A percentile compares a stretch with the other conserved stretches of the same genome.
These are phyloP conservation scores for Arthrobotrys megalospora DNA, from an alignment of 2,329 filamentous ascomycete species.

Conservation along the genomic window DNA sequence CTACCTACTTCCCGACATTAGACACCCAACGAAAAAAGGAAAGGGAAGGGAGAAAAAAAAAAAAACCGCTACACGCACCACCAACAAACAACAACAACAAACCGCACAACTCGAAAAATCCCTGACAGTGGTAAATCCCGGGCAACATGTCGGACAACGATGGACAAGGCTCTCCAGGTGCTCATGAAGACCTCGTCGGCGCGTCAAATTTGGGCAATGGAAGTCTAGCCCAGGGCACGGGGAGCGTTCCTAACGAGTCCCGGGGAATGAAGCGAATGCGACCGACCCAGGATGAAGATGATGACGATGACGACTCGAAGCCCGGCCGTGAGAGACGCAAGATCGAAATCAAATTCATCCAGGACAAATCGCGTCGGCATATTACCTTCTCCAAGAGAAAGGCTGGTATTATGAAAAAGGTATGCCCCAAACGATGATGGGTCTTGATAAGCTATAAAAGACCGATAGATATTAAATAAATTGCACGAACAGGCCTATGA, in stretches of 20 bases:
- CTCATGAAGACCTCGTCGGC: slow-evolving; percentile 70
- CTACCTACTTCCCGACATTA: neutral
- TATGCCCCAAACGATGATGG: slow-evolving; percentile 67
- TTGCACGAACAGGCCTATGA: slow-evolving; percentile 83
- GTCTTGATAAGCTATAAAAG: neutral
- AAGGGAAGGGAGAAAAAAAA: neutral
- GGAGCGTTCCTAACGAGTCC: slow-evolving; percentile 73
- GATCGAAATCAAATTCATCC: slow-evolving; percentile 99
- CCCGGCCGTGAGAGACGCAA: slow-evolving; percentile 97
- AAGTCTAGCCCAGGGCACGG: slow-evolving; percentile 62
- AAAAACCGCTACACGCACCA: neutral
- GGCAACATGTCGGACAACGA: slow-evolving; percentile 70
- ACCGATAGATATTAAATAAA: neutral
- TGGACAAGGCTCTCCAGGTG: slow-evolving; percentile 70
- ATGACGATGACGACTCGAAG: slow-evolving; percentile 98
- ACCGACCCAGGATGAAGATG: slow-evolving; percentile 86
- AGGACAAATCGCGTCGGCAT: slow-evolving; percentile 98
- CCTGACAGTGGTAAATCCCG: neutral
- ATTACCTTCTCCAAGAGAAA: slow-evolving; percentile 99
- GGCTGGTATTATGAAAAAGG: slow-evolving; percentile 99
- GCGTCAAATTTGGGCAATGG: slow-evolving; percentile 81
- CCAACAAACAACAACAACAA: neutral
- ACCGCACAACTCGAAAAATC: neutral
- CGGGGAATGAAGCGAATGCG: slow-evolving; percentile 93
- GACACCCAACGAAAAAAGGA: neutral